These are phyloP conservation scores for Suhomyces bribrorum DNA, from an alignment of 1,139 yeast genomes.

Conservation along the genomic window DNA sequence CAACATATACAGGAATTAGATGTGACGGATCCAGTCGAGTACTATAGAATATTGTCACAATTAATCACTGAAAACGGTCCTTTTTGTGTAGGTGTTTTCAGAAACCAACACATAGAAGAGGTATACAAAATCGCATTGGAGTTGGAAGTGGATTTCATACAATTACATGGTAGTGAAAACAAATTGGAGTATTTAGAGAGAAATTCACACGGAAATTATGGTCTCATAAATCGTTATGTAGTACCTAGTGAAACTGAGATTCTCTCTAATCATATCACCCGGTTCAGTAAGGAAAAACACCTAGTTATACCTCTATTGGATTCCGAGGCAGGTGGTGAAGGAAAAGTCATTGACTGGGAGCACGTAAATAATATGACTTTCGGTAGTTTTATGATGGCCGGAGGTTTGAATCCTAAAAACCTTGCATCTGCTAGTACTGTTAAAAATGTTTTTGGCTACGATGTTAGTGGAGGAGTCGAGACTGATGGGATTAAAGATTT, in stretches of 20 bases:
- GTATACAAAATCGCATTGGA: slow-evolving; percentile 50
- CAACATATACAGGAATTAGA: slow-evolving; percentile 16
- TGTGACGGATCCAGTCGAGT: slow-evolving; percentile 27
- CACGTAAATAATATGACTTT: slow-evolving; percentile 29
- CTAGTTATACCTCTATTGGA: slow-evolving; percentile 65
- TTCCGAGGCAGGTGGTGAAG: slow-evolving; percentile 92
- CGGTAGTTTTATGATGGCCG: slow-evolving; percentile 73
- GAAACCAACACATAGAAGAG: slow-evolving; percentile 73
- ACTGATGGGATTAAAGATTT: slow-evolving; percentile 66
- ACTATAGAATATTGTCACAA: slow-evolving; percentile 34
- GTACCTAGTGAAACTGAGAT: slow-evolving; percentile 50
- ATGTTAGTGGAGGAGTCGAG: slow-evolving; percentile 93
- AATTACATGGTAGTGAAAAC: slow-evolving; percentile 85
- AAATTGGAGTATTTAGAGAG: slow-evolving; percentile 49
- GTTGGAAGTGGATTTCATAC: slow-evolving; percentile 71
- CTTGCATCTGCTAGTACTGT: slow-evolving; percentile 51
- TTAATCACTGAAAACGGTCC: slow-evolving; percentile 58
- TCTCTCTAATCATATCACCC: slow-evolving; percentile 24
- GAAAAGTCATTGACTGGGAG: slow-evolving; percentile 73
- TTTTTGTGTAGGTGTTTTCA: slow-evolving; percentile 82
- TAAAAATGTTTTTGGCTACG: slow-evolving; percentile 75
- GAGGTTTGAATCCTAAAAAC: slow-evolving; percentile 81
- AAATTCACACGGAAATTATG: slow-evolving; percentile 31
- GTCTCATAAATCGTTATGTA: slow-evolving; percentile 74
- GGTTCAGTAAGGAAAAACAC: slow-evolving; percentile 11